A percentile compares a stretch with the other conserved stretches of the same genome.
These are phyloP conservation scores for Exophiala lecanii-corni DNA, from an alignment of 2,329 filamentous ascomycete genomes.

Conservation along the genomic window DNA sequence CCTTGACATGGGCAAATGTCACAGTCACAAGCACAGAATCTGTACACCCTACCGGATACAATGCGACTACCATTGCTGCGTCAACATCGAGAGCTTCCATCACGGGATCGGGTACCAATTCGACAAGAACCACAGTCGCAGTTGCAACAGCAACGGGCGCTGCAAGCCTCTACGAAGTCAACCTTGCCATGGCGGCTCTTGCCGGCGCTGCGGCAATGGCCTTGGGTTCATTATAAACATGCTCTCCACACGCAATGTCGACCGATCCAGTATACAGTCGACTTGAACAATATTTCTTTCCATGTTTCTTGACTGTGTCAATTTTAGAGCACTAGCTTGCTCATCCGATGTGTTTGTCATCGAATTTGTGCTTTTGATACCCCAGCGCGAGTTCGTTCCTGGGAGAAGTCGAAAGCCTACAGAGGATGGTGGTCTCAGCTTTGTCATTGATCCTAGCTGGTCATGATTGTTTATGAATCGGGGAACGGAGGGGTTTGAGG, in stretches of 20 bases:
- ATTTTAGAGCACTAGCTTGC: conserved; percentile 21
- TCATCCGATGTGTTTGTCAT: conserved; percentile 3
- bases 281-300: conserved; percentile 9
- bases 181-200: conserved; percentile 21
- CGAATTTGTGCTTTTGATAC: conserved; percentile 4
- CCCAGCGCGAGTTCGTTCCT: conserved; percentile 15
- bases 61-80: conserved; percentile 5
- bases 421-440: not conserved
- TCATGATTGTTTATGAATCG: not conserved
- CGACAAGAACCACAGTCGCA: conserved; percentile 5
- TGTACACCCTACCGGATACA: conserved; percentile 11
- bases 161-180: conserved; percentile 16
- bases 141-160: conserved; percentile 21
- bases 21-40: conserved; percentile 10
- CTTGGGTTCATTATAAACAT: conserved; percentile 20
- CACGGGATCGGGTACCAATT: conserved; percentile 10
- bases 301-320: conserved; percentile 21
- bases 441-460: conserved; percentile 17
- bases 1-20: conserved; percentile 17
- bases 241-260: conserved; percentile 3
- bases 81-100: conserved; percentile 13
- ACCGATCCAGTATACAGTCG: conserved; percentile 10
- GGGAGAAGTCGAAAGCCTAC: conserved; percentile 15
- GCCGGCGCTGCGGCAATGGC: conserved; percentile 21
- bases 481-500: too few species aligned